Percentiles rank a stretch among this genome's conserved stretches.
phyloP scores from a whole-genome alignment of 495 filamentous ascomycete species.

The Cercophora scortea region DNA sequence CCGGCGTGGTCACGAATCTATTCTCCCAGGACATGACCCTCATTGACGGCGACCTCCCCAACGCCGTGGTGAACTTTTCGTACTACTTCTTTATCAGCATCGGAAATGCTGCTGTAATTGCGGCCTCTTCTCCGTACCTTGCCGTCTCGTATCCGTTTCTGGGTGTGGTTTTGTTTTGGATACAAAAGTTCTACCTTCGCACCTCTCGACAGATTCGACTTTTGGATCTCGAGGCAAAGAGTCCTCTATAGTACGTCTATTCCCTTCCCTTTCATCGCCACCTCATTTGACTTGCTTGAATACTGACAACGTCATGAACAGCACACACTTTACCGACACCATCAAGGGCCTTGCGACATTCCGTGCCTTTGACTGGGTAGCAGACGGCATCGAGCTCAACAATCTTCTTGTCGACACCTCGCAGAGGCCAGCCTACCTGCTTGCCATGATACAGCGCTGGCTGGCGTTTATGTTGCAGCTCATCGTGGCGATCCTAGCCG shows the following conservation, averaged over 20 bases:
- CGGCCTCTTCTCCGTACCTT: conserved; percentile 16
- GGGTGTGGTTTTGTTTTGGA: conserved; percentile 27
- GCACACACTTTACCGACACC: conserved; percentile 38
- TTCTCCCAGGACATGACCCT: conserved; percentile 33
- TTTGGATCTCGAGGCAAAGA: conserved; percentile 42
- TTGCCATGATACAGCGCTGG: conserved; percentile 48
- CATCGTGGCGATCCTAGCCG: conserved; percentile 33
- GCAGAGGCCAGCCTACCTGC: conserved; percentile 42
- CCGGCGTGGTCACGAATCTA: conserved; percentile 27
- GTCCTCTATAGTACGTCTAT: conserved; percentile 24
- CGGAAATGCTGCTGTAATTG: conserved; percentile 22
- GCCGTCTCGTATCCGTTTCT: conserved; percentile 23
- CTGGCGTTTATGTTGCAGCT: conserved; percentile 40
- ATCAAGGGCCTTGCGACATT: conserved; percentile 41
- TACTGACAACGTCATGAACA: not conserved
- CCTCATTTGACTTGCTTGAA: not conserved
- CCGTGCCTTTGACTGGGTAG: conserved; percentile 40
- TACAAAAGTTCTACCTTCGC: conserved; percentile 50
- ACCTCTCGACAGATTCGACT: conserved; percentile 53
- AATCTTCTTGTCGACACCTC: conserved; percentile 44
- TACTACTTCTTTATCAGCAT: conserved; percentile 1
- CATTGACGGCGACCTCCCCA: conserved; percentile 18
- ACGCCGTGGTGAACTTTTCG: conserved; percentile 10
- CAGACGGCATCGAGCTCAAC: conserved; percentile 38
- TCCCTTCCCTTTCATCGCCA: not conserved